Conservation (phyloP, 108 stramenopile species). For the Skeletonema potamos region DNA sequence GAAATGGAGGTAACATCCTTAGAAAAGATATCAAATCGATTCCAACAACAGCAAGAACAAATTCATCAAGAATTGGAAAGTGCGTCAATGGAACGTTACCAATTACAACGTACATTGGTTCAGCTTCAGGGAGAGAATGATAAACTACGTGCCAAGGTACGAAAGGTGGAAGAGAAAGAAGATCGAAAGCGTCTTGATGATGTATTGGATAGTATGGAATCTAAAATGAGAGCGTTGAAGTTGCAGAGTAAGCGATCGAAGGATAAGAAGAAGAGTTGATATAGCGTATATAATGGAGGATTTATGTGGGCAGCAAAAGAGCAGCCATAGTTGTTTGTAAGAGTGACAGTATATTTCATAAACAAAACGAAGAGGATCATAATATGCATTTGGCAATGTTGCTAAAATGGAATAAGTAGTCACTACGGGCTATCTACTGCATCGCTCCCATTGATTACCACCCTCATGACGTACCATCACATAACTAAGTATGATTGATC, state of each 20-base stretch:
- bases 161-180: conserved; percentile 26
- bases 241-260: conserved; percentile 2
- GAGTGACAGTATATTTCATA: too few species aligned
- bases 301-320: too few species aligned
- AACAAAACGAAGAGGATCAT: too few species aligned
- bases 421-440: too few species aligned
- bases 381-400: too few species aligned
- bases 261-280: conserved; percentile 1
- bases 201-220: conserved; percentile 39
- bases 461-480: too few species aligned
- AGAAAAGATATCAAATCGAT: neutral
- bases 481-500: too few species aligned
- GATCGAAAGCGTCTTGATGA: conserved; percentile 24
- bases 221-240: conserved; percentile 36
- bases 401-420: too few species aligned
- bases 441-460: too few species aligned
- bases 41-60: conserved; percentile 4
- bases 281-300: too few species aligned
- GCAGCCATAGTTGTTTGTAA: too few species aligned
- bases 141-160: conserved; percentile 8
- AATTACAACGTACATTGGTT: conserved; percentile 6
- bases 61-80: conserved; percentile 8
- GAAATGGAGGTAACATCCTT: conserved; percentile 10
- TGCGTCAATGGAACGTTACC: conserved; percentile 10
- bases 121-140: conserved; percentile 17